Percentiles rank a stretch among this genome's conserved stretches.
Evolutionary conservation across 768 basidiomycete genomes (phyloP).

Genomic region (Boletus huronensis): DNA sequence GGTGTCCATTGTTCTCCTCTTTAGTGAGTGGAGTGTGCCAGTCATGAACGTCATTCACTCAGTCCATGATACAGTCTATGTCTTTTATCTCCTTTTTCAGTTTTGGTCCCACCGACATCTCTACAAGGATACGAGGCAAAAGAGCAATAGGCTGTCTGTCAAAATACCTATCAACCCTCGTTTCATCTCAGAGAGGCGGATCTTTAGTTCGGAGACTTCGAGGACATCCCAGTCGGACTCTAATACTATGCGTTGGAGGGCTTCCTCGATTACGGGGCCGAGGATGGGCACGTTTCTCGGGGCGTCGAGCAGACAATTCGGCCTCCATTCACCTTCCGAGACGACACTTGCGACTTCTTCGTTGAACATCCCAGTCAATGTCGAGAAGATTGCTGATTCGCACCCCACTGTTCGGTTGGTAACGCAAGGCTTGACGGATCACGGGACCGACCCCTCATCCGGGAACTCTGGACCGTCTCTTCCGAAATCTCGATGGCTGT

Average conservation of each 20-base stretch:
- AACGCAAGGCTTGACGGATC: constrained; percentile 6
- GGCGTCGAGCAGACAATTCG: constrained; percentile 6
- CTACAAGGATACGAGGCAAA: constrained; percentile 47
- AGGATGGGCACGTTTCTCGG: constrained; percentile 10
- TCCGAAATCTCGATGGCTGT: constrained; percentile 9
- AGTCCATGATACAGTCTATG: constrained; percentile 40
- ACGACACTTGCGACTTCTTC: constrained; percentile 20
- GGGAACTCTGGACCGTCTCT: constrained; percentile 5
- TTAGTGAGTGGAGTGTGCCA: constrained; percentile 37
- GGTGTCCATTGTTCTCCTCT: constrained; percentile 52
- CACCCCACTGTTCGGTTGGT: constrained; percentile 28
- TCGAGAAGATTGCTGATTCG: constrained; percentile 7
- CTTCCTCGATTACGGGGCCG: constrained; percentile 11
- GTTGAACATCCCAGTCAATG: background rate
- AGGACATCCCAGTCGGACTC: constrained; percentile 21
- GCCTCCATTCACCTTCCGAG: constrained; percentile 27
- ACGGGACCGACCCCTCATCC: background rate
- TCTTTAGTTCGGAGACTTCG: constrained; percentile 24
- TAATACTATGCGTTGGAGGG: constrained; percentile 14
- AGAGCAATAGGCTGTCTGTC: constrained; percentile 38
- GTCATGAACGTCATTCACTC: background rate
- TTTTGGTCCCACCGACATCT: constrained; percentile 54
- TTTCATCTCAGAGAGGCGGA: constrained; percentile 25
- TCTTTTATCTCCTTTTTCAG: constrained; percentile 50
- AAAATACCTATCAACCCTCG: constrained; percentile 31